Conservation (phyloP, 129 eudicot genomes). For the Arctium minus region DNA sequence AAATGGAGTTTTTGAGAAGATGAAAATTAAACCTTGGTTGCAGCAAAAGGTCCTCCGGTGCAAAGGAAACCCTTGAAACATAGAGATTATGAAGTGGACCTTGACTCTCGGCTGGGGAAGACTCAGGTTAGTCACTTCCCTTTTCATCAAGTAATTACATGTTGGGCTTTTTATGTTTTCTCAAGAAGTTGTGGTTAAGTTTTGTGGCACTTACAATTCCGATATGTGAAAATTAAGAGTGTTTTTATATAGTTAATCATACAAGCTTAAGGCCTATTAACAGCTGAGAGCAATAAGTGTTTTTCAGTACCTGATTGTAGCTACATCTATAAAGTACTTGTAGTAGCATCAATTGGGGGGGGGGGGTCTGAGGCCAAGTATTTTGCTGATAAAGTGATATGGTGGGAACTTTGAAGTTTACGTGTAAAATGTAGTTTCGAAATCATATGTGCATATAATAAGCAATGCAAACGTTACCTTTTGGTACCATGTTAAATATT, state of each 20-base stretch:
- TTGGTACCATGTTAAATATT: background rate
- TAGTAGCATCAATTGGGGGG: background rate
- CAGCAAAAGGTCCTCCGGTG: slow-evolving; percentile 93
- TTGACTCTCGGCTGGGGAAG: slow-evolving; percentile 93
- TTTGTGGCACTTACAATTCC: background rate
- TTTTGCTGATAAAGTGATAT: background rate
- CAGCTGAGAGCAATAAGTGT: background rate
- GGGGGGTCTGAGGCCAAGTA: background rate
- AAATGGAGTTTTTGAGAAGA: background rate
- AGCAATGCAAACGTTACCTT: slow-evolving; percentile 1
- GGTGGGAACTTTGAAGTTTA: background rate
- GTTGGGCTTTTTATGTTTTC: background rate
- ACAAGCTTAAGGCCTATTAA: background rate
- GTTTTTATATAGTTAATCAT: background rate
- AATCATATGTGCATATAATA: slow-evolving; percentile 5
- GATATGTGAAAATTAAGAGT: background rate
- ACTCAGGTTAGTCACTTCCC: slow-evolving; percentile 63
- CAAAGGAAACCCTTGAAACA: slow-evolving; percentile 96
- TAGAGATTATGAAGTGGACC: slow-evolving; percentile 96
- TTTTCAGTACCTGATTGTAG: background rate
- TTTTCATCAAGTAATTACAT: background rate
- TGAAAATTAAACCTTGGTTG: slow-evolving; percentile 15
- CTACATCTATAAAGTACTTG: background rate
- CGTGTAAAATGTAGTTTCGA: background rate
- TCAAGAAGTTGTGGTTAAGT: background rate